Conservation (phyloP, 768 basidiomycete species). For the Kwoniella newhampshirensis region DNA sequence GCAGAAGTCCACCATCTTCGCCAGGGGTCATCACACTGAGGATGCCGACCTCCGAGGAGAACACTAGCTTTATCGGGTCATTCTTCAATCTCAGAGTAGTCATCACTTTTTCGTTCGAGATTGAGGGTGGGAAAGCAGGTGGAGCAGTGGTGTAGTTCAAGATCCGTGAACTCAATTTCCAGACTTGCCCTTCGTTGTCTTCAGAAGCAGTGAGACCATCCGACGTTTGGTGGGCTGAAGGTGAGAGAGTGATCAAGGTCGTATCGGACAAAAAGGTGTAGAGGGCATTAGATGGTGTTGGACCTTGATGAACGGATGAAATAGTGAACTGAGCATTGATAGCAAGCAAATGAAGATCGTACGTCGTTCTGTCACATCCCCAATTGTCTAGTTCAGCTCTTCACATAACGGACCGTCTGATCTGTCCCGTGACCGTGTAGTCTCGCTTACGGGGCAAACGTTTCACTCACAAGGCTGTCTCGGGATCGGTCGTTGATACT, state of each 20-base stretch:
- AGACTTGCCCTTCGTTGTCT: background rate
- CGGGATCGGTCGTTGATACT: constrained; percentile 1
- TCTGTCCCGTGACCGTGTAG: too few relatives aligned
- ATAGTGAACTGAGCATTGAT: constrained; percentile 27
- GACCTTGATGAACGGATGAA: constrained; percentile 9
- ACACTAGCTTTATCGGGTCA: background rate
- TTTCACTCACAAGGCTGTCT: too few relatives aligned
- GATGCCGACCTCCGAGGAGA: constrained; percentile 1
- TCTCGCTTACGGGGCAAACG: too few relatives aligned
- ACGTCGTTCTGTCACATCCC: background rate
- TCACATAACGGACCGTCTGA: too few relatives aligned
- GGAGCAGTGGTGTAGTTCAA: constrained; percentile 19
- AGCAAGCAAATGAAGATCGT: constrained; percentile 23
- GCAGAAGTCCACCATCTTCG: background rate
- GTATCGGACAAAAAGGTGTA: constrained; percentile 21
- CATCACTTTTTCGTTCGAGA: background rate
- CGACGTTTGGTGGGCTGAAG: background rate
- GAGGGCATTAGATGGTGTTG: constrained; percentile 4
- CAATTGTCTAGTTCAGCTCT: too few relatives aligned
- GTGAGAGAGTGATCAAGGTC: constrained; percentile 10
- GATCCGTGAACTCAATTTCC: background rate
- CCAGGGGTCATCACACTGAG: background rate
- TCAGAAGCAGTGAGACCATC: too few relatives aligned
- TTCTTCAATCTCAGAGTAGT: background rate
- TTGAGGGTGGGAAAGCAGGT: constrained; percentile 14